These are phyloP conservation scores for Colletotrichum eleusines DNA, from an alignment of 2,329 filamentous ascomycete genomes.

Conservation along the genomic window DNA sequence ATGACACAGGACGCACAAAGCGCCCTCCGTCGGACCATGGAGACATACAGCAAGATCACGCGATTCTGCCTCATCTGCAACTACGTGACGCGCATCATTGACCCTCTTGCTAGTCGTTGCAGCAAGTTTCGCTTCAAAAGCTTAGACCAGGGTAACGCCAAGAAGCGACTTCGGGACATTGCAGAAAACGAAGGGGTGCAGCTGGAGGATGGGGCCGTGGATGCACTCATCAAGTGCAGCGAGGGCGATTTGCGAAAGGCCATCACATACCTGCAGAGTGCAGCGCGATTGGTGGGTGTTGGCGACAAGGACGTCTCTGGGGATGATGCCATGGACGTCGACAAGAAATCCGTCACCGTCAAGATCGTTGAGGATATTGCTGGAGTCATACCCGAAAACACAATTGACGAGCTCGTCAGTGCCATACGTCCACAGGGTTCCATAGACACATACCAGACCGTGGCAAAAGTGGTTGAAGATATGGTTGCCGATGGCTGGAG, in stretches of 20 bases:
- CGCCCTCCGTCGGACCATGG: slow-evolving; percentile 94
- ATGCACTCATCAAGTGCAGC: slow-evolving; percentile 86
- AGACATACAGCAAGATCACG: slow-evolving; percentile 96
- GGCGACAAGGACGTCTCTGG: slow-evolving; percentile 61
- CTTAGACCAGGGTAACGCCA: slow-evolving; percentile 87
- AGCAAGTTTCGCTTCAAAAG: slow-evolving; percentile 99
- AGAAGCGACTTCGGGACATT: slow-evolving; percentile 83
- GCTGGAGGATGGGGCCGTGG: slow-evolving; percentile 82
- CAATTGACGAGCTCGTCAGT: slow-evolving; percentile 76
- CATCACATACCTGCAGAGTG: slow-evolving; percentile 95
- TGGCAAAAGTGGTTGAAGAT: slow-evolving; percentile 86
- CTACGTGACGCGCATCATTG: slow-evolving; percentile 98
- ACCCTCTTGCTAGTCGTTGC: slow-evolving; percentile 92
- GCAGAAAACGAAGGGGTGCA: slow-evolving; percentile 81
- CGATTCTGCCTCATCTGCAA: slow-evolving; percentile 98
- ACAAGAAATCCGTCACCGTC: slow-evolving; percentile 75
- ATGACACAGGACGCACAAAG: slow-evolving; percentile 99
- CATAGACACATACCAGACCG: slow-evolving; percentile 75
- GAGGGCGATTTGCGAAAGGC: slow-evolving; percentile 97
- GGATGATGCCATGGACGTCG: slow-evolving; percentile 72
- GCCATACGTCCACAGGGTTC: slow-evolving; percentile 80
- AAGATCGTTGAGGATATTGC: slow-evolving; percentile 93
- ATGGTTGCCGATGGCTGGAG: slow-evolving; percentile 98
- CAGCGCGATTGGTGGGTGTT: slow-evolving; percentile 87
- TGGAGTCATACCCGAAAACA: slow-evolving; percentile 85